Percentiles rank a stretch among this genome's conserved stretches.
These are phyloP conservation scores for Penicillium roqueforti DNA, from an alignment of 495 filamentous ascomycete species.

Conservation along the genomic window DNA sequence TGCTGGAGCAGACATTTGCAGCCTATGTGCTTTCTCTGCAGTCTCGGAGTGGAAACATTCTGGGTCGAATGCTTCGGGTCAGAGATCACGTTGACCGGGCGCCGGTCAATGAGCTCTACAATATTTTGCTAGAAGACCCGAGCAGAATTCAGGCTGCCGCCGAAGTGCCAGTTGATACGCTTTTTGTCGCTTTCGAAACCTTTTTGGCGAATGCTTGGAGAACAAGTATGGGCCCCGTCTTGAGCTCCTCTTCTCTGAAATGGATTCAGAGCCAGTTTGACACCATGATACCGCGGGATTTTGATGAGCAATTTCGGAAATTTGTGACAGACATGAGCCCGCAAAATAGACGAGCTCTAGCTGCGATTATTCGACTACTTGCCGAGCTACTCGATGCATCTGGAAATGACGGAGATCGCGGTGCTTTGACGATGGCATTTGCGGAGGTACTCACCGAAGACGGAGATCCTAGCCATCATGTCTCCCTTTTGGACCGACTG, in stretches of 20 bases:
- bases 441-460: constrained; percentile 80
- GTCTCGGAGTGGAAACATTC: constrained; percentile 78
- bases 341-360: constrained; percentile 87
- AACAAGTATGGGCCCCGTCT: constrained; percentile 79
- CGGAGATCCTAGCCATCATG: constrained; percentile 73
- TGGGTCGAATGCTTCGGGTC: constrained; percentile 67
- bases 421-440: constrained; percentile 85
- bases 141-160: constrained; percentile 66
- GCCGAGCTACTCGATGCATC: constrained; percentile 91
- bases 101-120: constrained; percentile 86
- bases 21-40: constrained; percentile 78
- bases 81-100: constrained; percentile 71
- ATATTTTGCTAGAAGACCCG: constrained; percentile 75
- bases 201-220: constrained; percentile 87
- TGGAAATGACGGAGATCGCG: constrained; percentile 87
- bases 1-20: constrained; percentile 80
- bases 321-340: constrained; percentile 77
- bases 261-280: constrained; percentile 71
- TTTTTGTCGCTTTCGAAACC: constrained; percentile 92
- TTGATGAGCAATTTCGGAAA: constrained; percentile 78
- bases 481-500: constrained; percentile 84
- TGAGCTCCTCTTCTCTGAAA: constrained; percentile 60
- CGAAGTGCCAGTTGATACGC: constrained; percentile 77
- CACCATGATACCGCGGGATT: constrained; percentile 67
- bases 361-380: constrained; percentile 76